Conservation (phyloP, 2,329 filamentous ascomycete species). For the Mycocentrospora acerina region DNA sequence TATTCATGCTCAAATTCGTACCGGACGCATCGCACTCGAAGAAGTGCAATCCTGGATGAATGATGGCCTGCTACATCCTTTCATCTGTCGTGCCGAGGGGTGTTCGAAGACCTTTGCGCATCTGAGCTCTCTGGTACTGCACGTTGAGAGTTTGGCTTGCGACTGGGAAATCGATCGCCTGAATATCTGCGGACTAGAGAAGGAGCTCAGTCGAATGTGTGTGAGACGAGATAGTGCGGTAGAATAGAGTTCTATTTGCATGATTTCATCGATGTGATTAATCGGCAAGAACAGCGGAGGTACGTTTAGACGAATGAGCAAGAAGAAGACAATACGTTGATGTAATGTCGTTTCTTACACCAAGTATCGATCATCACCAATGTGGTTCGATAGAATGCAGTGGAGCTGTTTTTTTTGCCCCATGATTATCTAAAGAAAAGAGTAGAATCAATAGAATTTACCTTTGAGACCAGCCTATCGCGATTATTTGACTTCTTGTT, state of each 20-base stretch:
- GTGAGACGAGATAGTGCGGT: constrained; percentile 11
- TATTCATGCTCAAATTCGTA: constrained; percentile 35
- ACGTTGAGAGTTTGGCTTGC: constrained; percentile 32
- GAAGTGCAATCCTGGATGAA: constrained; percentile 26
- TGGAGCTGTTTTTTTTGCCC: too few species aligned
- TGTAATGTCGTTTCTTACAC: too few species aligned
- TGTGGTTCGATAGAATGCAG: too few species aligned
- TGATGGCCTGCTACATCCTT: constrained; percentile 28
- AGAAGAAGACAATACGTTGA: too few species aligned
- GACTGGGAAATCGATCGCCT: constrained; percentile 28
- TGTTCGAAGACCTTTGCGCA: constrained; percentile 29
- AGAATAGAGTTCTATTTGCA: neutral
- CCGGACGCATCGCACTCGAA: constrained; percentile 19
- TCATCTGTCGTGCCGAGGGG: constrained; percentile 26
- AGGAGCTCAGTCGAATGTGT: constrained; percentile 18
- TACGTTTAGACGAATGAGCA: too few species aligned
- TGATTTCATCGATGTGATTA: too few species aligned
- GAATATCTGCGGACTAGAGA: constrained; percentile 24
- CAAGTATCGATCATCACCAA: too few species aligned
- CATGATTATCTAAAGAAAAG: too few species aligned
- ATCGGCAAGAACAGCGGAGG: too few species aligned
- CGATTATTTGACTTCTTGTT: too few species aligned
- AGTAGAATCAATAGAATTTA: too few species aligned
- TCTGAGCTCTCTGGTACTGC: constrained; percentile 29
- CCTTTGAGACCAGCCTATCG: too few species aligned